Percentiles rank a stretch among this genome's conserved stretches.
Evolutionary conservation across 2,329 filamentous ascomycete genomes (phyloP).

Genomic region (Apiospora arundinis): DNA sequence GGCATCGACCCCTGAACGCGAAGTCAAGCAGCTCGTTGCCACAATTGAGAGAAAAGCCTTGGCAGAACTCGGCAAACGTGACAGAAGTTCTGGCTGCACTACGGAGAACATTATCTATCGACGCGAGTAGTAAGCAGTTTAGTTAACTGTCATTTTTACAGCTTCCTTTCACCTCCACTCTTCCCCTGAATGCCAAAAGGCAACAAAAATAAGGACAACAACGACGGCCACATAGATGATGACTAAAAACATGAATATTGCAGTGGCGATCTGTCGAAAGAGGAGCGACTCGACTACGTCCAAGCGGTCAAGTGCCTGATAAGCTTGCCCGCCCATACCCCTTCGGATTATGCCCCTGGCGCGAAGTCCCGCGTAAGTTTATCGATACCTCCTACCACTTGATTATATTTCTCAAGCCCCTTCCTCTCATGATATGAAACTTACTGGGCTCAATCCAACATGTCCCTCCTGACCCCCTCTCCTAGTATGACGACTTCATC

Average conservation of each 20-base stretch:
- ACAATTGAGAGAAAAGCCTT: neutral
- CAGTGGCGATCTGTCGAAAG: conserved; percentile 1
- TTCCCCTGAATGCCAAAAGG: no score
- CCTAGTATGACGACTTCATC: conserved; percentile 15
- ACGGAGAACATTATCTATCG: neutral
- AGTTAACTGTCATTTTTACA: no score
- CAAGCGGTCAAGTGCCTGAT: conserved; percentile 49
- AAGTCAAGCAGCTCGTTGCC: neutral
- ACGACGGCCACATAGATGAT: neutral
- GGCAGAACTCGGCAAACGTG: neutral
- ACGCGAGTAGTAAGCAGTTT: neutral
- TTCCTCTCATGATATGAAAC: no score
- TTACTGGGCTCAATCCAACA: no score
- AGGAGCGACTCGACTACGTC: conserved; percentile 44
- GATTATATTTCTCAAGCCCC: no score
- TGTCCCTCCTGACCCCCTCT: neutral
- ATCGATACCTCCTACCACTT: no score
- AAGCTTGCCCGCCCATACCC: conserved; percentile 36
- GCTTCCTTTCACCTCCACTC: no score
- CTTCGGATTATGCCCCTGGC: conserved; percentile 31
- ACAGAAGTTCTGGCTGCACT: neutral
- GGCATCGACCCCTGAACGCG: neutral
- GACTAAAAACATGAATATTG: neutral
- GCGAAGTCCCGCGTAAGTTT: conserved; percentile 39
- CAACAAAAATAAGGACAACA: no score